These are phyloP conservation scores for Cornus florida DNA, from an alignment of 148 eudicot species.

Conservation along the genomic window DNA sequence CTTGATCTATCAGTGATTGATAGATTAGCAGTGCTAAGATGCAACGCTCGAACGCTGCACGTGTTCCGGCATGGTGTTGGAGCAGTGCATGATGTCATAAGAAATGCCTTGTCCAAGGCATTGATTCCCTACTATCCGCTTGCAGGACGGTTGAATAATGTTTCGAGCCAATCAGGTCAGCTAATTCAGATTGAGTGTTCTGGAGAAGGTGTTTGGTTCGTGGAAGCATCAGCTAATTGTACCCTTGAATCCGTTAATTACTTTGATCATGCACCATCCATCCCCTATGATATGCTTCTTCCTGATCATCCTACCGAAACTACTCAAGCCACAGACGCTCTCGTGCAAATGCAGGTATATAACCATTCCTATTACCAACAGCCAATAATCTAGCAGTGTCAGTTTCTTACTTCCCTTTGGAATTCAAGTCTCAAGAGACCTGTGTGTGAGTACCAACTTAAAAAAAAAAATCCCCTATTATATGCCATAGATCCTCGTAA, in stretches of 20 bases:
- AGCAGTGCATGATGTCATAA: slow-evolving; percentile 16
- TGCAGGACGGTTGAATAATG: slow-evolving; percentile 28
- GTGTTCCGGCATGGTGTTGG: slow-evolving; percentile 24
- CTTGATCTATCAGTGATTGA: slow-evolving; percentile 34
- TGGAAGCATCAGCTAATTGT: slow-evolving; percentile 31
- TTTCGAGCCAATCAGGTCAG: background rate
- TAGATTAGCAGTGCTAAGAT: slow-evolving; percentile 27
- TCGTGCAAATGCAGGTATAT: slow-evolving; percentile 36
- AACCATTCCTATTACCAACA: too few relatives aligned
- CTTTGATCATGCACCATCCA: slow-evolving; percentile 19
- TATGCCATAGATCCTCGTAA: too few relatives aligned
- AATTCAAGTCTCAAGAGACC: too few relatives aligned
- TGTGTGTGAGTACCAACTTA: too few relatives aligned
- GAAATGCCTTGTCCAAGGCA: slow-evolving; percentile 32
- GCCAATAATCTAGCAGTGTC: too few relatives aligned
- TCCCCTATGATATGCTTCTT: slow-evolving; percentile 23
- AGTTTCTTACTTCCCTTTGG: too few relatives aligned
- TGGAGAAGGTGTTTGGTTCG: slow-evolving; percentile 38
- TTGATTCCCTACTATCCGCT: slow-evolving; percentile 41
- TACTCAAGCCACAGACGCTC: slow-evolving; percentile 14
- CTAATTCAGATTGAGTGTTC: slow-evolving; percentile 21
- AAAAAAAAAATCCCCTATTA: too few relatives aligned
- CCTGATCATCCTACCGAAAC: slow-evolving; percentile 21
- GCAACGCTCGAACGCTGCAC: slow-evolving; percentile 39
- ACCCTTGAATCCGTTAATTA: slow-evolving; percentile 20